A percentile compares a stretch with the other conserved stretches of the same genome.
phyloP scores from a whole-genome alignment of 2,329 filamentous ascomycete species.

The Talaromyces rugulosus region DNA sequence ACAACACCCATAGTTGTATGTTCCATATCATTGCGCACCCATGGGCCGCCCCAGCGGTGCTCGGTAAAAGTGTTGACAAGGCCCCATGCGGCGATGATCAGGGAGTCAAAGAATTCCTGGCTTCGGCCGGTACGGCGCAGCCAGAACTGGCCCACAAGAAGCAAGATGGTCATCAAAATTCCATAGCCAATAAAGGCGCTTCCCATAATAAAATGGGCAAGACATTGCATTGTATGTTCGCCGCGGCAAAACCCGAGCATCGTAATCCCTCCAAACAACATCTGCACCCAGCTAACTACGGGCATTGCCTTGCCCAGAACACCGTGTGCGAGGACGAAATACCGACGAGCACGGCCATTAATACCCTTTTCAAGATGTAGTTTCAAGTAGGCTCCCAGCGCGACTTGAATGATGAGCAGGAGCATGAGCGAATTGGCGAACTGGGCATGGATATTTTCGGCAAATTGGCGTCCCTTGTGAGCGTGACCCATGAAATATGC shows the following conservation, averaged over 20 bases:
- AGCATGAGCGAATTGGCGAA: constrained; percentile 81
- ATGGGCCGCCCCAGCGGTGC: constrained; percentile 83
- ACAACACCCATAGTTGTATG: constrained; percentile 99
- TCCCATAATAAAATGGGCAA: constrained; percentile 98
- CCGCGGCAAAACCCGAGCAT: constrained; percentile 86
- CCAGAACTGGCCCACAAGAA: constrained; percentile 87
- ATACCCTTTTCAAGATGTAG: constrained; percentile 83
- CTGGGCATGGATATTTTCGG: constrained; percentile 71
- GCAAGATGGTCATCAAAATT: constrained; percentile 76
- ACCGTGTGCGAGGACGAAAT: constrained; percentile 70
- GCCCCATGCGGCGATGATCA: constrained; percentile 89
- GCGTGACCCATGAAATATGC: constrained; percentile 90
- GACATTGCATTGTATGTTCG: constrained; percentile 87
- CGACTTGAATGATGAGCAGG: constrained; percentile 70
- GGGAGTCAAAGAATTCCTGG: constrained; percentile 94
- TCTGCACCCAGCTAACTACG: constrained; percentile 82
- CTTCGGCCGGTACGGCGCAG: constrained; percentile 75
- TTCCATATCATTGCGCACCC: constrained; percentile 92
- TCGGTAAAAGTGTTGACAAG: constrained; percentile 98
- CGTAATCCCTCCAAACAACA: constrained; percentile 93
- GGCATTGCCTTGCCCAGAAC: constrained; percentile 85
- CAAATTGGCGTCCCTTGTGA: constrained; percentile 85
- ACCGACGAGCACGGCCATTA: constrained; percentile 69
- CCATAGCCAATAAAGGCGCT: constrained; percentile 94
- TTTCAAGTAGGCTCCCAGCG: constrained; percentile 79